Percentiles rank a stretch among this genome's conserved stretches.
Evolutionary conservation across 2,329 filamentous ascomycete genomes (phyloP).

Genomic region (Trematosphaeria pertusa): DNA sequence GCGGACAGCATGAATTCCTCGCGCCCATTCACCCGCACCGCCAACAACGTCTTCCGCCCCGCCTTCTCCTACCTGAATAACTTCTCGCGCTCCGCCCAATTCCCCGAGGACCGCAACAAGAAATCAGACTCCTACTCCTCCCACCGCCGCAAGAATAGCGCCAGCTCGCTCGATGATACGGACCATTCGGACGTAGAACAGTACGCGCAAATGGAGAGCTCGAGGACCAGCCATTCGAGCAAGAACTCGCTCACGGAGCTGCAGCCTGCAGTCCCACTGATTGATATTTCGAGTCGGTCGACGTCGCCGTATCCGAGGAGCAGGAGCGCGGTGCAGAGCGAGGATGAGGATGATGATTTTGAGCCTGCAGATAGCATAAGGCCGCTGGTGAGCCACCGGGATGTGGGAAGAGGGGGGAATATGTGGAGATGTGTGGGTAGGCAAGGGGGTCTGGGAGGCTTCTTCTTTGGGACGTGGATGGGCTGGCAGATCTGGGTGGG

Average conservation of each 20-base stretch:
- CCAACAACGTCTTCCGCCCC: slow-evolving; percentile 40
- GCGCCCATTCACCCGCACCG: slow-evolving; percentile 41
- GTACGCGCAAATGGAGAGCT: slow-evolving; percentile 38
- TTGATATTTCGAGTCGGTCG: slow-evolving; percentile 51
- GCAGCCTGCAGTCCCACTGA: slow-evolving; percentile 52
- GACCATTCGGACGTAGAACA: slow-evolving; percentile 45
- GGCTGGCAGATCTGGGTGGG: slow-evolving; percentile 59
- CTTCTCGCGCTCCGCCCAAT: slow-evolving; percentile 28
- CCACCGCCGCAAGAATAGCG: slow-evolving; percentile 41
- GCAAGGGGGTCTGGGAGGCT: slow-evolving; percentile 56
- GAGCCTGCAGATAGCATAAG: slow-evolving; percentile 46
- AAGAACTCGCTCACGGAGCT: slow-evolving; percentile 45
- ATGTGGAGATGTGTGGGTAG: slow-evolving; percentile 33
- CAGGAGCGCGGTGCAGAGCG: slow-evolving; percentile 52
- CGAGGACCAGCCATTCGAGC: slow-evolving; percentile 32
- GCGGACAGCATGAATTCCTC: slow-evolving; percentile 42
- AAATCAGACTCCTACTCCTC: slow-evolving; percentile 17
- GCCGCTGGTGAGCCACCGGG: slow-evolving; percentile 42
- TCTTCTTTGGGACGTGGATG: slow-evolving; percentile 55
- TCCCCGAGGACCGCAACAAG: slow-evolving; percentile 22
- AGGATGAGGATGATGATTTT: slow-evolving; percentile 57
- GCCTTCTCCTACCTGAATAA: slow-evolving; percentile 47
- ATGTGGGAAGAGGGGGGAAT: slow-evolving; percentile 35
- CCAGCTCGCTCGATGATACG: slow-evolving; percentile 47
- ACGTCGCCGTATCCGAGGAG: slow-evolving; percentile 54